phyloP scores from a whole-genome alignment of 2,329 filamentous ascomycete genomes.

The Paecilomyces fulvus region DNA sequence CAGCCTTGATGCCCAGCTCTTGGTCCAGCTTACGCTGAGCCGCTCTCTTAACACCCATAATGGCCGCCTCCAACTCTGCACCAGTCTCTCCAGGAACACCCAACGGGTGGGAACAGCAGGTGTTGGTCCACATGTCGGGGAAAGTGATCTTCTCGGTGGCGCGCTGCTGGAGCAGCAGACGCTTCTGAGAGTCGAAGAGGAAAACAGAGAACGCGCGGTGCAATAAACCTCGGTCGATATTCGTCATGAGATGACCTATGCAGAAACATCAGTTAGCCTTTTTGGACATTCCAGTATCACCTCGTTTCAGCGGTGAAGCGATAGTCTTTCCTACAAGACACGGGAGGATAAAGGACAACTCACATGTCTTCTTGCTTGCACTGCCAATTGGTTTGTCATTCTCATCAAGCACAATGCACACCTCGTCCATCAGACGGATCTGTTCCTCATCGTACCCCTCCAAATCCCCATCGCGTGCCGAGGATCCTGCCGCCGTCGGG shows the following conservation, averaged over 20 bases:
- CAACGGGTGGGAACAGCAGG: slow-evolving; percentile 95
- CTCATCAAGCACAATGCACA: slow-evolving; percentile 93
- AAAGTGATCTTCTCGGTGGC: slow-evolving; percentile 98
- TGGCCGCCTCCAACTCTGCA: slow-evolving; percentile 65
- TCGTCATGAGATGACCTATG: slow-evolving; percentile 92
- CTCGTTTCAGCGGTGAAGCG: not conserved
- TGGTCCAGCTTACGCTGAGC: slow-evolving; percentile 91
- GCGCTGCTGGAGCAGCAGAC: slow-evolving; percentile 88
- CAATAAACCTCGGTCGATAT: slow-evolving; percentile 90
- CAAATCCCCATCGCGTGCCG: slow-evolving; percentile 57
- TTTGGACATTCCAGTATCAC: slow-evolving; percentile 1
- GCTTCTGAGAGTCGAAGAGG: slow-evolving; percentile 90
- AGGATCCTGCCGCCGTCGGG: slow-evolving; percentile 31
- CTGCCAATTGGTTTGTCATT: slow-evolving; percentile 90
- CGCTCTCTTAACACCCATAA: slow-evolving; percentile 81
- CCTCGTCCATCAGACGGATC: slow-evolving; percentile 96
- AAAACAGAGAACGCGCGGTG: slow-evolving; percentile 98
- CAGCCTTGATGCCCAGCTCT: slow-evolving; percentile 82
- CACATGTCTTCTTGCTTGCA: slow-evolving; percentile 96
- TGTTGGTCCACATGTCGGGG: slow-evolving; percentile 99
- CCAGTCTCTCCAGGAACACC: slow-evolving; percentile 89
- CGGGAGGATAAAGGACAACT: slow-evolving; percentile 27
- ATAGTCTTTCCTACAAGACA: not conserved
- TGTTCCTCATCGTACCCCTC: slow-evolving; percentile 95
- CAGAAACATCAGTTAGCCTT: slow-evolving; percentile 7